phyloP scores from a whole-genome alignment of 2,329 filamentous ascomycete genomes.

The Metarhizium sp. region DNA sequence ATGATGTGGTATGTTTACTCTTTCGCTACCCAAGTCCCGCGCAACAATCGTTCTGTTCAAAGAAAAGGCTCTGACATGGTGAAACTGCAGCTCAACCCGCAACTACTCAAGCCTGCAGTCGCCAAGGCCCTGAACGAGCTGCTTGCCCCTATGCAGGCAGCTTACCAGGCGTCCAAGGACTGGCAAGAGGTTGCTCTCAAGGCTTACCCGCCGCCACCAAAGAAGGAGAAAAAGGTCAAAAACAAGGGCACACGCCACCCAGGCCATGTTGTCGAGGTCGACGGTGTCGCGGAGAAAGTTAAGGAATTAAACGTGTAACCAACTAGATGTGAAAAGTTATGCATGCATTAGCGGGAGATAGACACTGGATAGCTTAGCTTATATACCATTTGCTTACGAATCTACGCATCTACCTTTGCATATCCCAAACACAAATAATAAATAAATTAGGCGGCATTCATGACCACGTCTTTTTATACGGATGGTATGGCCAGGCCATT shows the following conservation, averaged over 20 bases:
- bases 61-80: not conserved
- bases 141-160: constrained; percentile 66
- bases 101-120: constrained; percentile 79
- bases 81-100: constrained; percentile 58
- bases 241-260: constrained; percentile 62
- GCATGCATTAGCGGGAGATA: not conserved
- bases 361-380: not conserved
- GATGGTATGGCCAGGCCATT: not conserved
- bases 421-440: not conserved
- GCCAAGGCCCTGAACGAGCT: constrained; percentile 63
- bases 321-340: no score
- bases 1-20: constrained; percentile 54
- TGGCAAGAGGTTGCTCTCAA: constrained; percentile 64
- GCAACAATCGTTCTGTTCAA: no score
- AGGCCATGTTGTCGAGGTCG: constrained; percentile 20
- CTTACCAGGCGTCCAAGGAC: constrained; percentile 60
- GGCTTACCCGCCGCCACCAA: constrained; percentile 68
- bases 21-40: no score
- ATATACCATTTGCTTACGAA: no score
- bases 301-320: constrained; percentile 4
- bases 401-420: no score
- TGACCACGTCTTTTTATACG: not conserved
- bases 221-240: constrained; percentile 72
- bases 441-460: not conserved
- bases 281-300: constrained; percentile 2